Evolutionary conservation across 345 rosid genomes (phyloP).

Genomic region (Eucalyptus curtisii): DNA sequence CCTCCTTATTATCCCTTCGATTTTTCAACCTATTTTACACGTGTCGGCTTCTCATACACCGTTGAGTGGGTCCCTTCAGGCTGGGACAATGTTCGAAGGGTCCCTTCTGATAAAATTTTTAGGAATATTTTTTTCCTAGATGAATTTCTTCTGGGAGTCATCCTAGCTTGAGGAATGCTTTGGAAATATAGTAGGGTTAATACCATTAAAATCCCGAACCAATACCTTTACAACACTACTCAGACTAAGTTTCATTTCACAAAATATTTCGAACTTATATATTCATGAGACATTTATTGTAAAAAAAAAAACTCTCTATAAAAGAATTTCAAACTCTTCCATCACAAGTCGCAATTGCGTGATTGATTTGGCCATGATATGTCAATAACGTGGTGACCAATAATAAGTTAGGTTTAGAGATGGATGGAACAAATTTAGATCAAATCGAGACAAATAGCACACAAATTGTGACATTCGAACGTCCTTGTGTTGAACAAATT

Average conservation of each 20-base stretch:
- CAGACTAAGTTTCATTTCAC: too few relatives aligned
- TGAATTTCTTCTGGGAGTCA: neutral
- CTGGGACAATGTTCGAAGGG: neutral
- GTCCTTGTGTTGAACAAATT: neutral
- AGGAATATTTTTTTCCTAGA: neutral
- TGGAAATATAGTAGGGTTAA: too few relatives aligned
- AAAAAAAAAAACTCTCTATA: too few relatives aligned
- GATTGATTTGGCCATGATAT: neutral
- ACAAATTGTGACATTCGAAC: neutral
- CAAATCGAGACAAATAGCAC: neutral
- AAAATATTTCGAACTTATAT: fast-evolving
- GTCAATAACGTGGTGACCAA: neutral
- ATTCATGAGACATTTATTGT: too few relatives aligned
- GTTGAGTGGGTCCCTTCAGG: neutral
- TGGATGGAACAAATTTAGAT: neutral
- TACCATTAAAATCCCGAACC: too few relatives aligned
- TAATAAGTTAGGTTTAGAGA: neutral
- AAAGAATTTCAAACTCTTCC: neutral
- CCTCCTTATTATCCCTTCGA: neutral
- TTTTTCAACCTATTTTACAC: neutral
- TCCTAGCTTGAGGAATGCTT: neutral
- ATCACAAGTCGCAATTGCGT: neutral
- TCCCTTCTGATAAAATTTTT: neutral
- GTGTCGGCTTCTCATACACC: neutral
- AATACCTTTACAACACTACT: too few relatives aligned